These are phyloP conservation scores for Globisporangium iwayamae DNA, from an alignment of 352 stramenopile species.

Conservation along the genomic window DNA sequence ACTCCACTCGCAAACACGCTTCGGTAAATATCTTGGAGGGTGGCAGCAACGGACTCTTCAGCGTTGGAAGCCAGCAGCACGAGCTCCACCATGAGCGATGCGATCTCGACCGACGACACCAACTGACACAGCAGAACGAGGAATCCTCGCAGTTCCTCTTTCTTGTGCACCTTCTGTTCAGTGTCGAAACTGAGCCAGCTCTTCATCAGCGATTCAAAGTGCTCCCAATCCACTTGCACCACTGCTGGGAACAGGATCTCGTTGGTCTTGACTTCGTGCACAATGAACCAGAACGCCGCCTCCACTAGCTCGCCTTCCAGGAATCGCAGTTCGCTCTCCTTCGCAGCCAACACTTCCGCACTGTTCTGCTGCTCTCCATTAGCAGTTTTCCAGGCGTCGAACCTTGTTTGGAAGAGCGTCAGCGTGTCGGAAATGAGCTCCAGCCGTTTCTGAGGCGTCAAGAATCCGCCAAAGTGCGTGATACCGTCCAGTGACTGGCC, in stretches of 20 bases:
- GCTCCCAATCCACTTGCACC: not conserved
- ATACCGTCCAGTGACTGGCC: conserved; percentile 33
- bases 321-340: conserved; percentile 34
- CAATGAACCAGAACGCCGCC: conserved; percentile 26
- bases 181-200: conserved; percentile 11
- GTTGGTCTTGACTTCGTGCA: conserved; percentile 21
- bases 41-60: not conserved
- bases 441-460: conserved; percentile 44
- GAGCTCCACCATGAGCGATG: conserved; percentile 16
- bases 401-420: conserved; percentile 39
- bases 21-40: conserved; percentile 3
- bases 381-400: conserved; percentile 33
- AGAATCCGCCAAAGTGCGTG: conserved; percentile 30
- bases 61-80: conserved; percentile 1
- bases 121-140: conserved; percentile 11
- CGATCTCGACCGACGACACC: conserved; percentile 15
- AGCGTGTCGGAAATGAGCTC: conserved; percentile 48
- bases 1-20: conserved; percentile 5
- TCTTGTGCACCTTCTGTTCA: not conserved
- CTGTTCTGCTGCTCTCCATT: conserved; percentile 17
- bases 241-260: not conserved
- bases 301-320: conserved; percentile 35
- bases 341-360: not conserved
- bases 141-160: conserved; percentile 3
- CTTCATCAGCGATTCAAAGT: conserved; percentile 13